These are phyloP conservation scores for Penicillium decumbens DNA, from an alignment of 2,329 filamentous ascomycete genomes.

Conservation along the genomic window DNA sequence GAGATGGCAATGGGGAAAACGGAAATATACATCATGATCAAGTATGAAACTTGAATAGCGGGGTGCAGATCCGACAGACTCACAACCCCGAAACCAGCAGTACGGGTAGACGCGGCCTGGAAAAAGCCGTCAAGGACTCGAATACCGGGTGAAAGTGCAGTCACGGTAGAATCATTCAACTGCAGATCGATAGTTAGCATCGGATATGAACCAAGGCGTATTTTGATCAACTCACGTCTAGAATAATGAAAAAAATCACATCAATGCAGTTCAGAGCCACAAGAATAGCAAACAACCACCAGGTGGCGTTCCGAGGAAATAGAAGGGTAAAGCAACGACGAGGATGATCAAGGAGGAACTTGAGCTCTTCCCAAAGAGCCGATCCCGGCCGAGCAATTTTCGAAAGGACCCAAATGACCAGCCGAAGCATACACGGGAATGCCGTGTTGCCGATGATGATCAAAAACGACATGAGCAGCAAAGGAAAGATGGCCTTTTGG, in stretches of 20 bases:
- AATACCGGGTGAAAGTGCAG: conserved; percentile 63
- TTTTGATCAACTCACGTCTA: conserved; percentile 62
- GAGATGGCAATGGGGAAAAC: conserved; percentile 96
- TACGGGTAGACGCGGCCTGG: conserved; percentile 82
- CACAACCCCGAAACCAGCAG: conserved; percentile 81
- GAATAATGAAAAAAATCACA: conserved; percentile 82
- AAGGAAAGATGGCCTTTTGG: conserved; percentile 66
- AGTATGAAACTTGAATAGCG: conserved; percentile 85
- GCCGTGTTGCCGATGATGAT: conserved; percentile 94
- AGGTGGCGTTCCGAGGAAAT: conserved; percentile 84
- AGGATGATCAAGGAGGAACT: conserved; percentile 88
- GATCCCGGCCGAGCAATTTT: conserved; percentile 61
- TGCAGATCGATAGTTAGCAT: conserved; percentile 32
- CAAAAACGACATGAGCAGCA: conserved; percentile 75
- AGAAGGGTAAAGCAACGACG: conserved; percentile 92
- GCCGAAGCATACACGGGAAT: conserved; percentile 89
- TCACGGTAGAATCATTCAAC: conserved; percentile 68
- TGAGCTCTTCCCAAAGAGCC: conserved; percentile 80
- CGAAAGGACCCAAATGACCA: conserved; percentile 80
- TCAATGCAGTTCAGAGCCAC: conserved; percentile 78
- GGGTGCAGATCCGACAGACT: conserved; percentile 75
- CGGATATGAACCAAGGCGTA: neutral
- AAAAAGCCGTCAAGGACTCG: conserved; percentile 83
- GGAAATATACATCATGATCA: conserved; percentile 99
- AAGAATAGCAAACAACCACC: conserved; percentile 91